phyloP scores from a whole-genome alignment of 257 asterid species.

The Rhazya stricta region DNA sequence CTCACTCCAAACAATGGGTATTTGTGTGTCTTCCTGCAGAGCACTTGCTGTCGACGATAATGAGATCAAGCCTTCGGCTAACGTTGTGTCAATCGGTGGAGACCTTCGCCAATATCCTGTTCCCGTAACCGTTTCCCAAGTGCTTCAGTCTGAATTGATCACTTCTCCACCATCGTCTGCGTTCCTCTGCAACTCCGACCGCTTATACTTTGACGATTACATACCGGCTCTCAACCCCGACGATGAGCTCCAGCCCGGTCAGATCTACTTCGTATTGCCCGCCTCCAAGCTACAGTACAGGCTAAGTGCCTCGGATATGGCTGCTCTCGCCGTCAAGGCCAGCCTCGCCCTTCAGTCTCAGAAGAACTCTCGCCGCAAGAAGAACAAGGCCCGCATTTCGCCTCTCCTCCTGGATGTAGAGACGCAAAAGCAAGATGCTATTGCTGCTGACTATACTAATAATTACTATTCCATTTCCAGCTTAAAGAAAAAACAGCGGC shows the following conservation, averaged over 20 bases:
- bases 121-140: conserved; percentile 40
- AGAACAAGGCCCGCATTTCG: conserved; percentile 37
- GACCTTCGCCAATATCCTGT: conserved; percentile 38
- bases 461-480: background rate
- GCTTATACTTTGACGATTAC: conserved; percentile 47
- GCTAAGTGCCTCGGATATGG: conserved; percentile 67
- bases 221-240: conserved; percentile 38
- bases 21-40: conserved; percentile 35
- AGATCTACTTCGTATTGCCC: conserved; percentile 61
- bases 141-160: conserved; percentile 28
- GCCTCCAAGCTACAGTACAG: conserved; percentile 37
- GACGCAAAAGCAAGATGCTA: conserved; percentile 11
- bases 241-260: conserved; percentile 43
- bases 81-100: conserved; percentile 42
- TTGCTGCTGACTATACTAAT: background rate
- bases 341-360: conserved; percentile 46
- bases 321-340: conserved; percentile 73
- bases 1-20: conserved; percentile 39
- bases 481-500: conserved; percentile 4
- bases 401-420: conserved; percentile 26
- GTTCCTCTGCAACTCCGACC: conserved; percentile 62
- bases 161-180: background rate
- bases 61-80: conserved; percentile 23
- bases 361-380: conserved; percentile 20
- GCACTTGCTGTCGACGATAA: conserved; percentile 3